Percentiles rank a stretch among this genome's conserved stretches.
Conservation (phyloP, 805 yeast genomes). For the Ogataea degrootiae region DNA sequence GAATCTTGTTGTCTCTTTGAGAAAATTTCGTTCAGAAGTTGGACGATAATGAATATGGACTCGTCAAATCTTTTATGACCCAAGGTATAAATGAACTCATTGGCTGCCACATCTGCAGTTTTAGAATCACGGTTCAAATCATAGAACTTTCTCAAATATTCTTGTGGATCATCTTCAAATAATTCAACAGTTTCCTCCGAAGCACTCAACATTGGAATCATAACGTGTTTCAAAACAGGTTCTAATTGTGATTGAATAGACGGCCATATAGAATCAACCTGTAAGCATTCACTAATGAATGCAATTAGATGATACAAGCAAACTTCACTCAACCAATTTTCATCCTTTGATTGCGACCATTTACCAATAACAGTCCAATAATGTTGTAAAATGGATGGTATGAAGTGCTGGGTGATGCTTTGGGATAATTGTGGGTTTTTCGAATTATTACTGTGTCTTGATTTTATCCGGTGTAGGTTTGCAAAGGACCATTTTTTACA, state of each 20-base stretch:
- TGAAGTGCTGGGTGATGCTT: slow-evolving; percentile 49
- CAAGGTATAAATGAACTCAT: slow-evolving; percentile 33
- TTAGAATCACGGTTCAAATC: slow-evolving; percentile 48
- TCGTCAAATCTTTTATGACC: slow-evolving; percentile 16
- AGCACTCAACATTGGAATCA: slow-evolving; percentile 74
- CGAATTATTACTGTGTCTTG: slow-evolving; percentile 43
- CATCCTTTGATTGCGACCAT: slow-evolving; percentile 50
- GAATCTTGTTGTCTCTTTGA: slow-evolving; percentile 28
- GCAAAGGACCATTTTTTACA: slow-evolving; percentile 84
- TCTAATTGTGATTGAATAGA: slow-evolving; percentile 61
- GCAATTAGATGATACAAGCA: slow-evolving; percentile 58
- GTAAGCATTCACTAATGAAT: slow-evolving; percentile 55
- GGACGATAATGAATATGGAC: slow-evolving; percentile 50
- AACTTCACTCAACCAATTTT: slow-evolving; percentile 61
- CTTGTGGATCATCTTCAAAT: slow-evolving; percentile 85
- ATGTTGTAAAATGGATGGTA: slow-evolving; percentile 64
- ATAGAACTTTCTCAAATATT: slow-evolving; percentile 71
- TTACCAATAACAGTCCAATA: slow-evolving; percentile 58
- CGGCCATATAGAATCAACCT: slow-evolving; percentile 55
- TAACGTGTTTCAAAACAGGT: slow-evolving; percentile 61
- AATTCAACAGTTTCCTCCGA: slow-evolving; percentile 61
- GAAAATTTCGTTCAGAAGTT: slow-evolving; percentile 48
- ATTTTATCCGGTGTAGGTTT: slow-evolving; percentile 62
- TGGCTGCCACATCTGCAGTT: slow-evolving; percentile 47
- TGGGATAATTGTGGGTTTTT: slow-evolving; percentile 13